phyloP scores from a whole-genome alignment of 352 stramenopile species.

The Blastocystis sp. region DNA sequence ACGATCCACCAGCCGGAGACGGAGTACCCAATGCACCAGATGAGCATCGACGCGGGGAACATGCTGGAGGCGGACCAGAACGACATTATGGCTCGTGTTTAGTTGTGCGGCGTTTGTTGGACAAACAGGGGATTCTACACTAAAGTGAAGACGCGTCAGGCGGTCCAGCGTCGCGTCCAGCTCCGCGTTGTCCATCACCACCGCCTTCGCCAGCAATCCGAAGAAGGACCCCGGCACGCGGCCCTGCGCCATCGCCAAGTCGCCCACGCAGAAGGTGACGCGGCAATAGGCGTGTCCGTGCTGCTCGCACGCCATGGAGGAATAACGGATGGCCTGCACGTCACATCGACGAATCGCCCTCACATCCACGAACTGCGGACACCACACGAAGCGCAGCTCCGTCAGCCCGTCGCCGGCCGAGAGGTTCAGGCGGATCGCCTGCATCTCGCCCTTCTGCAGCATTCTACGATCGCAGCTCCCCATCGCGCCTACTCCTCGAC shows the following conservation, averaged over 20 bases:
- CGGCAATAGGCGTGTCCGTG: not conserved
- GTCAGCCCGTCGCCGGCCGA: not conserved
- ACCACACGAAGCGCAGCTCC: slow-evolving; percentile 27
- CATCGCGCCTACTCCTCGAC: not conserved
- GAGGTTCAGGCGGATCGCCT: slow-evolving; percentile 2
- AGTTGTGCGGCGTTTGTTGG: not conserved
- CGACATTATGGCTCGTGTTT: slow-evolving; percentile 15
- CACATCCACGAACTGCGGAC: slow-evolving; percentile 11
- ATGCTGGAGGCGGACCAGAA: slow-evolving; percentile 1
- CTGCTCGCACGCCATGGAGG: not conserved
- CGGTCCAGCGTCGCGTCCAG: not conserved
- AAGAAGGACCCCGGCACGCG: slow-evolving; percentile 8
- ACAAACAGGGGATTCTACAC: not conserved
- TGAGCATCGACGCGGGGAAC: not conserved
- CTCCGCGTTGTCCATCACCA: slow-evolving; percentile 16
- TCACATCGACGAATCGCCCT: not conserved
- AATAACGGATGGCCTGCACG: not conserved
- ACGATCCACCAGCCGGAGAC: not conserved
- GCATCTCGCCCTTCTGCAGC: not conserved
- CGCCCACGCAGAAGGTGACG: slow-evolving; percentile 18
- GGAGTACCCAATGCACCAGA: not conserved
- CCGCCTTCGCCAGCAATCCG: not conserved
- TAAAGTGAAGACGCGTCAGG: not conserved
- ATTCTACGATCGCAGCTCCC: not conserved
- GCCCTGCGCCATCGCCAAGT: not conserved